phyloP scores from a whole-genome alignment of 2,329 filamentous ascomycete species.

The Beauveria pseudobassiana region DNA sequence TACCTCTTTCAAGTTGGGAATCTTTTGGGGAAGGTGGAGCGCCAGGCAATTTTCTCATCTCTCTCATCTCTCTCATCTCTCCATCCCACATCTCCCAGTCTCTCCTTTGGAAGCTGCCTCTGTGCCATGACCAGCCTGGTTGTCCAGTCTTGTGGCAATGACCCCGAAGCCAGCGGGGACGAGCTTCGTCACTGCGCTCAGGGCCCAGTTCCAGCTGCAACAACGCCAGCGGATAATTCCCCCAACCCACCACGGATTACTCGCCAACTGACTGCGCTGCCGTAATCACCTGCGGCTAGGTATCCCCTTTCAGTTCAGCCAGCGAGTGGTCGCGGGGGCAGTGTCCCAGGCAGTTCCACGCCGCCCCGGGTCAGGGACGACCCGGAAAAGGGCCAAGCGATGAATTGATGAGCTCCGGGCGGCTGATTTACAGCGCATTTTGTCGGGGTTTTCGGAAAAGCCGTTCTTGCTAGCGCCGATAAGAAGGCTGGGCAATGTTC shows the following conservation, averaged over 20 bases:
- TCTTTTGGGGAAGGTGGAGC: slow-evolving; percentile 1
- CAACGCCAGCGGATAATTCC: too few relatives aligned
- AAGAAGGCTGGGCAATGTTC: background rate
- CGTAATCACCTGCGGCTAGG: background rate
- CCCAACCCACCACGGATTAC: too few relatives aligned
- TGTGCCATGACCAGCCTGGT: background rate
- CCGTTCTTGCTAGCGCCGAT: background rate
- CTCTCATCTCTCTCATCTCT: background rate
- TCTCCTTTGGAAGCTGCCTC: background rate
- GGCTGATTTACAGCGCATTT: background rate
- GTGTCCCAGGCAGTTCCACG: background rate
- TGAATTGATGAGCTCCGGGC: background rate
- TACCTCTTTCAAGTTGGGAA: background rate
- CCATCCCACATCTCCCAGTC: background rate
- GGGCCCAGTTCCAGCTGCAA: too few relatives aligned
- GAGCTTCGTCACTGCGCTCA: too few relatives aligned
- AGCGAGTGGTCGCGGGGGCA: background rate
- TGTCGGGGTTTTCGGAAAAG: background rate
- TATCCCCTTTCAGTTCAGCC: background rate
- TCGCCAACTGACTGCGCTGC: too few relatives aligned
- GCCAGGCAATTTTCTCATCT: background rate
- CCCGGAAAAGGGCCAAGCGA: background rate
- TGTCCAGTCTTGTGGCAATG: too few relatives aligned
- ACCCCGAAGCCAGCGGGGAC: too few relatives aligned
- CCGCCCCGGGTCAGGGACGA: background rate